Base-by-base conservation (phyloP, 1,284 basidiomycete species). In the Grifola frondosa region DNA sequence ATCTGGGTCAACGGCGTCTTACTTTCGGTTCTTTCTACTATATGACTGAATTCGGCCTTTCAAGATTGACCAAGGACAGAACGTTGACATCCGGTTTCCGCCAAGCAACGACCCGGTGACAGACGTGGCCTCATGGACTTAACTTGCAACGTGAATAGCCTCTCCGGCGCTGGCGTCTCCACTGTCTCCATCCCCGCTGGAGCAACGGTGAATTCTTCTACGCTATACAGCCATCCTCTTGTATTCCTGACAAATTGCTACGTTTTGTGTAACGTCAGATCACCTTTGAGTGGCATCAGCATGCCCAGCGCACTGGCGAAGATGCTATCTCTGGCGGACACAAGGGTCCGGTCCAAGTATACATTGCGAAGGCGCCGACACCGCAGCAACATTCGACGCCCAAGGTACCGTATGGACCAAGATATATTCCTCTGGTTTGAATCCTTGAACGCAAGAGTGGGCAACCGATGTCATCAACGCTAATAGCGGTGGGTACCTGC, bases 31-130 rank as follows among this genome's bases (percentile, higher is more conserved):
- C 16, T 24, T 30, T 26, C 4, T n/a, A 35, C 15, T 23, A 5
- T 29, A 22, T 13, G 11, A 1, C 17, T 12, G 37, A 21, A 39
- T n/a, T 39, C 20, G 13, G 13, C 17, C 16, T 13, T 19, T 40
- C 4, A 44, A 71, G 68, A 64, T 58, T 23, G 74, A 77, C 52
- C 57, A 74, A 52, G 74, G 74, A 3, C 57, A 61, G 31, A 74
- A 74, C 59, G 67, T 52, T 22, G 66, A 64, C 54, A 57, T 75
- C 37, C 72, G 74, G 44, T 54, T 75, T n/a, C 65, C 71, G n/a
- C 73, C 75, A 9, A 75, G 56, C 61, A 77, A 78, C 63, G 74
- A 74, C 53, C 75, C 75, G 10, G 74, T 77, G 35, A 74, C 70
- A 25, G 75, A 76, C 38, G 73, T 77, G 11, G 75, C 70, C 22